Evolutionary conservation across 768 basidiomycete genomes (phyloP).

Genomic region (Mrakia gelida): DNA sequence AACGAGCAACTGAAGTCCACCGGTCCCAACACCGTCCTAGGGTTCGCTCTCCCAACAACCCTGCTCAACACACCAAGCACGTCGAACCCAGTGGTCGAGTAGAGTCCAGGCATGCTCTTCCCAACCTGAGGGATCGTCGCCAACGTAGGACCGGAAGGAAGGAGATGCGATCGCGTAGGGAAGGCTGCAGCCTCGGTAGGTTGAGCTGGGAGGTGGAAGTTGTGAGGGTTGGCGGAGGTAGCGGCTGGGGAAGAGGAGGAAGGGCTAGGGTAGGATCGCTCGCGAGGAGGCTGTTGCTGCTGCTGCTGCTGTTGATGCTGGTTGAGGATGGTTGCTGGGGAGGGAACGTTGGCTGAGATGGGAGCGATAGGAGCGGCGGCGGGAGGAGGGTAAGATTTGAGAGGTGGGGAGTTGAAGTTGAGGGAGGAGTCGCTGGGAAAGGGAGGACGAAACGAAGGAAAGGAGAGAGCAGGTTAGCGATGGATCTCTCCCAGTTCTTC

Average conservation of each 20-base stretch:
- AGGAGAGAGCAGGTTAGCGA: background rate
- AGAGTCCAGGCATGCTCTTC: slow-evolving; percentile 51
- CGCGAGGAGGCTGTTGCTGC: slow-evolving; percentile 5
- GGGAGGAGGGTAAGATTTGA: slow-evolving; percentile 2
- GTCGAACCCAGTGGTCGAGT: slow-evolving; percentile 89
- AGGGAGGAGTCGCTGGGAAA: background rate
- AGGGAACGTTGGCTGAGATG: background rate
- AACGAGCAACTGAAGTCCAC: slow-evolving; percentile 92
- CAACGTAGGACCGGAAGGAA: slow-evolving; percentile 15
- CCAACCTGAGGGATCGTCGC: slow-evolving; percentile 27
- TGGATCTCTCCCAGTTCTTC: background rate
- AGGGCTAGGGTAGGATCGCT: background rate
- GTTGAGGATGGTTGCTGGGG: background rate
- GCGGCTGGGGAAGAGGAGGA: background rate
- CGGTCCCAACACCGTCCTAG: slow-evolving; percentile 74
- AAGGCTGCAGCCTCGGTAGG: slow-evolving; percentile 5
- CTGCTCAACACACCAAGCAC: slow-evolving; percentile 73
- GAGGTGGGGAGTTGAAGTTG: slow-evolving; percentile 13
- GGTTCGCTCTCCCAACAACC: slow-evolving; percentile 67
- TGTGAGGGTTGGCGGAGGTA: background rate
- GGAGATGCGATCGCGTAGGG: slow-evolving; percentile 20
- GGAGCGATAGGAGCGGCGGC: background rate
- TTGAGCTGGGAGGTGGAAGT: slow-evolving; percentile 14
- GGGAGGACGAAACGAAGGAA: background rate
- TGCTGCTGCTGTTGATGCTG: slow-evolving; percentile 8